These are phyloP conservation scores for Botrytis tulipae DNA, from an alignment of 2,329 filamentous ascomycete genomes.

Conservation along the genomic window DNA sequence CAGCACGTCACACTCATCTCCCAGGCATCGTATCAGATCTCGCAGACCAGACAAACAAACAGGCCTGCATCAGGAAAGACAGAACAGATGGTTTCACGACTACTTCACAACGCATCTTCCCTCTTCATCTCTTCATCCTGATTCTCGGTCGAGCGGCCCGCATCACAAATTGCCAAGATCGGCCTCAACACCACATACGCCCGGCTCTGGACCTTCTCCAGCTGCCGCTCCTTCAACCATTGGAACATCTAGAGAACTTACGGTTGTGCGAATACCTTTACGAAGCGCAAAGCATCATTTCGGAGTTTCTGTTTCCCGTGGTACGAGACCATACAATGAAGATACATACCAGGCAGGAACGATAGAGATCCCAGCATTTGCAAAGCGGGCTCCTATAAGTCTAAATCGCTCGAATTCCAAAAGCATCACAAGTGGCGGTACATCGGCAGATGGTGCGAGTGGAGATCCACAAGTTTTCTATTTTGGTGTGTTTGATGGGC, in stretches of 20 bases:
- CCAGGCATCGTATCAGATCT: slow-evolving; percentile 15
- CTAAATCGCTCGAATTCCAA: slow-evolving; percentile 36
- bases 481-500: slow-evolving; percentile 94
- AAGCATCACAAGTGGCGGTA: slow-evolving; percentile 47
- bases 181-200: slow-evolving; percentile 75
- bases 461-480: slow-evolving; percentile 97
- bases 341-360: slow-evolving; percentile 93
- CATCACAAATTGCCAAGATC: slow-evolving; percentile 85
- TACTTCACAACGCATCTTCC: slow-evolving; percentile 97
- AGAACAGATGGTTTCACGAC: slow-evolving; percentile 66
- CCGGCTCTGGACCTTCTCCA: slow-evolving; percentile 52
- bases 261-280: slow-evolving; percentile 91
- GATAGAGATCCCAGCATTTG: slow-evolving; percentile 89
- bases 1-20: slow-evolving; percentile 14
- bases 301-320: slow-evolving; percentile 74
- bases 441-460: slow-evolving; percentile 69
- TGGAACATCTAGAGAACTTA: slow-evolving; percentile 70
- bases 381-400: slow-evolving; percentile 73
- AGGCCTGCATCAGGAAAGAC: slow-evolving; percentile 17
- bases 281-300: slow-evolving; percentile 96
- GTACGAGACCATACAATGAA: slow-evolving; percentile 86
- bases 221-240: slow-evolving; percentile 58
- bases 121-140: slow-evolving; percentile 87
- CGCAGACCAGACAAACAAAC: slow-evolving; percentile 14
- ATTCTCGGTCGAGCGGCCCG: slow-evolving; percentile 65